A percentile compares a stretch with the other conserved stretches of the same genome.
phyloP scores from a whole-genome alignment of 768 basidiomycete species.

The Infundibulicybe gibba region DNA sequence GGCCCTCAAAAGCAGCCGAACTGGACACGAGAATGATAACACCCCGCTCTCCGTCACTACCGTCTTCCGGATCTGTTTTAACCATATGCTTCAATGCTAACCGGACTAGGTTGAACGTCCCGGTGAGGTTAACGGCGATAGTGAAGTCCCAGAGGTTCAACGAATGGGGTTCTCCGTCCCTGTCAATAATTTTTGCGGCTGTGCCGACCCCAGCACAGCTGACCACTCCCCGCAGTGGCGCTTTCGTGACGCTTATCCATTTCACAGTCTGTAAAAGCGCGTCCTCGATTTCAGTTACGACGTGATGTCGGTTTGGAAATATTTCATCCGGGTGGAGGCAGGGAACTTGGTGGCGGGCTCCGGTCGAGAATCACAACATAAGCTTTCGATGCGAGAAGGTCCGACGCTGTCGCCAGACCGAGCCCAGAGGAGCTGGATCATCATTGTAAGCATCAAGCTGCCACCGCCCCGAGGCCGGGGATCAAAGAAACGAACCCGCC shows the following conservation, averaged over 20 bases:
- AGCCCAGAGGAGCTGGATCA: constrained; percentile 49
- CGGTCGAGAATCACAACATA: constrained; percentile 52
- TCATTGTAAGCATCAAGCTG: not conserved
- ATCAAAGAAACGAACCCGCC: constrained; percentile 39
- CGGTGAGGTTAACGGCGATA: constrained; percentile 52
- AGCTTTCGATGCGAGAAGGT: constrained; percentile 38
- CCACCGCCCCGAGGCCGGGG: not conserved
- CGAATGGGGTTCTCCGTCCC: constrained; percentile 40
- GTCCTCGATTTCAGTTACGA: constrained; percentile 28
- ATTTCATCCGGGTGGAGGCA: constrained; percentile 26
- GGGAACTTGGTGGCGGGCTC: constrained; percentile 21
- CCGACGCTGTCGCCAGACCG: constrained; percentile 47
- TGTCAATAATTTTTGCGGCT: constrained; percentile 41
- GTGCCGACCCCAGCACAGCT: constrained; percentile 56
- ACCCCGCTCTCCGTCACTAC: constrained; percentile 50
- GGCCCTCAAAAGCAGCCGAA: constrained; percentile 53
- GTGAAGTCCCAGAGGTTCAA: constrained; percentile 50
- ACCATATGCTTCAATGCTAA: constrained; percentile 48
- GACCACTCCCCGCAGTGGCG: constrained; percentile 53
- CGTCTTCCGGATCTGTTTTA: constrained; percentile 40
- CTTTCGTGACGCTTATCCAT: constrained; percentile 38
- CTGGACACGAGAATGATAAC: constrained; percentile 57
- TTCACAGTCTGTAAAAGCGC: constrained; percentile 34
- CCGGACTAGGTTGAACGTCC: constrained; percentile 57
- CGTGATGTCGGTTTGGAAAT: constrained; percentile 38